Evolutionary conservation across 805 yeast species (phyloP).

Genomic region (Kodamaea restingae): DNA sequence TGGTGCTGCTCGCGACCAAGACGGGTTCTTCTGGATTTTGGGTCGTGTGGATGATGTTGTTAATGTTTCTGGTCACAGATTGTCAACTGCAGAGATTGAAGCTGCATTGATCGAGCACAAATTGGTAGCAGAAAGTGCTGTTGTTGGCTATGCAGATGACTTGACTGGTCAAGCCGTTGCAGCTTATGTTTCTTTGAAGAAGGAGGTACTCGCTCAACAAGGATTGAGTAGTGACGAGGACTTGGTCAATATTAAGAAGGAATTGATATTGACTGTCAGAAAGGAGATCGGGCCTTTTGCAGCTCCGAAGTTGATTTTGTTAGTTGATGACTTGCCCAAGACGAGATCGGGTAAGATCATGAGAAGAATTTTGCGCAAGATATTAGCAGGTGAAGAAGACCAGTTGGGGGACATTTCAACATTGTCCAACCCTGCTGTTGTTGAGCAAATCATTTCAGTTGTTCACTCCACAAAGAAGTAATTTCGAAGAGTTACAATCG

Average conservation of each 20-base stretch:
- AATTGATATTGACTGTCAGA: slow-evolving; percentile 82
- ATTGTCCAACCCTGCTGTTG: slow-evolving; percentile 79
- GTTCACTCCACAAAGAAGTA: slow-evolving; percentile 41
- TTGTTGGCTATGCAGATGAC: slow-evolving; percentile 91
- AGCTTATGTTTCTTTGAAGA: slow-evolving; percentile 86
- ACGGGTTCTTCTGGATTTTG: slow-evolving; percentile 95
- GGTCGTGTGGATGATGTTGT: slow-evolving; percentile 99
- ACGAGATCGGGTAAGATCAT: slow-evolving; percentile 98
- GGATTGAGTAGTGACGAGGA: slow-evolving; percentile 30
- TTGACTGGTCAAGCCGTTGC: slow-evolving; percentile 97
- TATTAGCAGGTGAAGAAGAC: slow-evolving; percentile 87
- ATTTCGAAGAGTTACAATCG: neutral
- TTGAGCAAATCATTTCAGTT: slow-evolving; percentile 67
- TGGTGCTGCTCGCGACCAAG: slow-evolving; percentile 96
- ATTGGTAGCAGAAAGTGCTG: slow-evolving; percentile 91
- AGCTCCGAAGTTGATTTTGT: slow-evolving; percentile 82
- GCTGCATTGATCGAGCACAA: slow-evolving; percentile 79
- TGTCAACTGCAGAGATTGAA: slow-evolving; percentile 98
- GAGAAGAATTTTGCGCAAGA: slow-evolving; percentile 95
- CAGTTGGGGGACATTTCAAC: slow-evolving; percentile 92
- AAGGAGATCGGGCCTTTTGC: slow-evolving; percentile 93
- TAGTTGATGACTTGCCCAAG: slow-evolving; percentile 93
- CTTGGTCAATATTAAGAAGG: slow-evolving; percentile 60
- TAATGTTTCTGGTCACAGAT: slow-evolving; percentile 94
- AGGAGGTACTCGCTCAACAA: slow-evolving; percentile 27